Conservation (phyloP, 1,284 basidiomycete genomes). For the Trametes versicolor region DNA sequence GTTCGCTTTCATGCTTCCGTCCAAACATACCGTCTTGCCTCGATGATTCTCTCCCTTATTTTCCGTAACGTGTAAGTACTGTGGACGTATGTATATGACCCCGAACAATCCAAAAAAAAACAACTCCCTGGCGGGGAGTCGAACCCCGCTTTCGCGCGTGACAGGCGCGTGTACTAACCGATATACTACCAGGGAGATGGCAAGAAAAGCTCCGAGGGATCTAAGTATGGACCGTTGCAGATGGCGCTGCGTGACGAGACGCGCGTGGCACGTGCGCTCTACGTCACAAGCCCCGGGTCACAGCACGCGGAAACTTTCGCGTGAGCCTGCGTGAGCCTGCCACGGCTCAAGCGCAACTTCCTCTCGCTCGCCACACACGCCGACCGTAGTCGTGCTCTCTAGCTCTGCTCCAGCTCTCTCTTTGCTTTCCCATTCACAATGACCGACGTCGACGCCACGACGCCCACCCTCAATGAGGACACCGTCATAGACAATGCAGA, state of each 20-base stretch:
- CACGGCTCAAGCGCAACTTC: conserved; percentile 18
- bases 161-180: conserved; percentile 22
- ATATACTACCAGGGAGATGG: conserved; percentile 20
- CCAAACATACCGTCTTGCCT: too few relatives aligned
- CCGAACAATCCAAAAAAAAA: not conserved
- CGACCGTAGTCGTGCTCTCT: not conserved
- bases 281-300: conserved; percentile 23
- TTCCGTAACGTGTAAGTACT: too few relatives aligned
- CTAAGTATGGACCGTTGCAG: too few relatives aligned
- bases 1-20: not conserved
- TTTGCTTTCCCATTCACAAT: conserved; percentile 30
- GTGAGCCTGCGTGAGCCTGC: conserved; percentile 17
- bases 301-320: conserved; percentile 24
- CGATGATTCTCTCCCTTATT: too few relatives aligned
- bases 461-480: conserved; percentile 42
- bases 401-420: not conserved
- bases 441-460: conserved; percentile 45
- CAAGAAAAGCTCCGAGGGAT: not conserved
- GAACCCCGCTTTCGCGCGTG: conserved; percentile 54
- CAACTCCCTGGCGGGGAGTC: conserved; percentile 53
- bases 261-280: conserved; percentile 15
- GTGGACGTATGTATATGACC: too few relatives aligned
- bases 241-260: conserved; percentile 12
- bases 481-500: conserved; percentile 46
- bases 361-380: conserved; percentile 12